Base-by-base conservation (phyloP, 2,329 filamentous ascomycete species). In the Aspergillus transmontanensis region DNA sequence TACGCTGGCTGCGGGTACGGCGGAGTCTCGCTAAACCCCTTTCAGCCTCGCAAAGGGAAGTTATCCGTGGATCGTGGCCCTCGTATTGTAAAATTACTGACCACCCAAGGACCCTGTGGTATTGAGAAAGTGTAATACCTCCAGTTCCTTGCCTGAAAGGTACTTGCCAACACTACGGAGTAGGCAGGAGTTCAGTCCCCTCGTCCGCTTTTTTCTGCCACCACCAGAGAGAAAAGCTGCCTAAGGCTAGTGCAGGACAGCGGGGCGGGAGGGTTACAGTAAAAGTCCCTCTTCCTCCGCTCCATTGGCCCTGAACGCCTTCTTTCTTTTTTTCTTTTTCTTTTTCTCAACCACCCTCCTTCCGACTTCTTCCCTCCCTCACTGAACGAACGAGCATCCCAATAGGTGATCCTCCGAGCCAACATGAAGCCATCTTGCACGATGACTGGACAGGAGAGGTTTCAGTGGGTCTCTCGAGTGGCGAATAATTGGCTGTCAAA, bases 391-490 rank as follows among this genome's bases (percentile, higher is more conserved):
- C 23, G 23, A 28, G 16, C 26, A 50, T 28, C 57, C 6, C 53
- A 61, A 61, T 59, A 57, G 54, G 46, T 55, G 56, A 58, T 55
- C 62, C 68, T 53, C 55, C 65, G 57, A 21, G 14, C 69, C 66
- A 65, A 59, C 58, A 64, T 71, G 69, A 68, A 67, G 64, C 64
- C 65, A 66, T 61, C 39, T 58, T 64, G 59, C 46, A 61, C 57
- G 62, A 39, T 69, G 63, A 75, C 65, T 75, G 74, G 74, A 65
- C 64, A 63, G 68, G 64, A 70, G 64, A 32, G 57, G 19, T 36
- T 21, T 4, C 55, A 63, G 61, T 61, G 60, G 64, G 63, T 41
- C 62, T 4, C 56, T 30, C 28, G 19, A 19, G 43, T 30, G 41
- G 21, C 12, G 12, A 34, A 4, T 59, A n/a, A 74, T 74, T 74